These are phyloP conservation scores for Carex pumila DNA, from an alignment of 176 grass and related monocot species.

Conservation along the genomic window DNA sequence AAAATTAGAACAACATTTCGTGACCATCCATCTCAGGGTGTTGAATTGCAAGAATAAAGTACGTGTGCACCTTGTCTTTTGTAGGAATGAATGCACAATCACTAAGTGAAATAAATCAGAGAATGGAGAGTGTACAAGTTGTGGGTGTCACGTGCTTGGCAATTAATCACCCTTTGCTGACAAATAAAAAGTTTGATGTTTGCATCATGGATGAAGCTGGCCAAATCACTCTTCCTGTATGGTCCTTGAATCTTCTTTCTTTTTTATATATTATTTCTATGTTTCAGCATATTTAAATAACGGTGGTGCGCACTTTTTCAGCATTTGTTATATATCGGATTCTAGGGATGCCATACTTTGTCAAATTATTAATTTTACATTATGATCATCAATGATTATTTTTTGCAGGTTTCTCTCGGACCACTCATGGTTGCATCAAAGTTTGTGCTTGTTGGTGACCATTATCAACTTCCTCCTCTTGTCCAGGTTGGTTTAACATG, in stretches of 20 bases:
- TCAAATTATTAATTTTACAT: constrained; percentile 5
- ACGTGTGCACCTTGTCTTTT: constrained; percentile 28
- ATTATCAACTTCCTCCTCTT: constrained; percentile 97
- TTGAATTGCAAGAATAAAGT: background rate
- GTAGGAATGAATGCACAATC: constrained; percentile 54
- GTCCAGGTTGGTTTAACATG: constrained; percentile 46
- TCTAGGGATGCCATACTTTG: background rate
- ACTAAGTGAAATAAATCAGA: constrained; percentile 65
- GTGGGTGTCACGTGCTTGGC: constrained; percentile 96
- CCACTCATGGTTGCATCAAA: constrained; percentile 88
- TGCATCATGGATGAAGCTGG: constrained; percentile 99
- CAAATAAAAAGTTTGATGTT: constrained; percentile 90
- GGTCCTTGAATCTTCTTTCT: constrained; percentile 11
- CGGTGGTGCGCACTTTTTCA: background rate
- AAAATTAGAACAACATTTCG: background rate
- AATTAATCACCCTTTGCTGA: constrained; percentile 78
- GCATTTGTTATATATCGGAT: background rate
- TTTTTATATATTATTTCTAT: background rate
- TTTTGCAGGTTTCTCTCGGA: constrained; percentile 74
- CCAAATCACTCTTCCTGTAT: constrained; percentile 94
- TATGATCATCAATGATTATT: constrained; percentile 13
- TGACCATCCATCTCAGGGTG: background rate
- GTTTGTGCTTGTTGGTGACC: constrained; percentile 94
- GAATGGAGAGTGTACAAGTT: constrained; percentile 81
- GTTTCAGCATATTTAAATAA: background rate